Percentiles rank a stretch among this genome's conserved stretches.
Evolutionary conservation across 805 yeast genomes (phyloP).

Genomic region (Saccharomyces mikatae): DNA sequence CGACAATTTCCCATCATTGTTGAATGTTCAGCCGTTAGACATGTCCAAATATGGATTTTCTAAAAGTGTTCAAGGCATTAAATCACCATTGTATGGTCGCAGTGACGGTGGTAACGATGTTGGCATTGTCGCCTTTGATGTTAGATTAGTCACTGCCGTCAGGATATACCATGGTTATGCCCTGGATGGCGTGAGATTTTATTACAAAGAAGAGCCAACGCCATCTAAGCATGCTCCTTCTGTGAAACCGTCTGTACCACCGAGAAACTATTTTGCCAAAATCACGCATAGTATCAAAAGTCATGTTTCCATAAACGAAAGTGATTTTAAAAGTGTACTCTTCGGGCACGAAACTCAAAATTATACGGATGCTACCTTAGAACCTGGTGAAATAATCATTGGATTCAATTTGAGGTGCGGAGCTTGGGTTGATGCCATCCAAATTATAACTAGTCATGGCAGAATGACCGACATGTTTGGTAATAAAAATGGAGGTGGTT

Average conservation of each 20-base stretch:
- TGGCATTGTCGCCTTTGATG: slow-evolving; percentile 24
- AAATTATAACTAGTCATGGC: slow-evolving; percentile 54
- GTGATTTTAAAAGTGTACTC: slow-evolving; percentile 14
- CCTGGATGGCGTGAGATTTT: slow-evolving; percentile 70
- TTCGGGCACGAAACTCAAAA: slow-evolving; percentile 49
- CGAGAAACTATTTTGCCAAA: slow-evolving; percentile 36
- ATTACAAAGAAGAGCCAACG: slow-evolving; percentile 15
- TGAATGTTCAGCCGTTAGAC: slow-evolving; percentile 13
- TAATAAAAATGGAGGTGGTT: slow-evolving; percentile 58
- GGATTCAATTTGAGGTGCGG: slow-evolving; percentile 67
- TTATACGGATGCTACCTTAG: slow-evolving; percentile 49
- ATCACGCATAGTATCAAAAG: slow-evolving; percentile 21
- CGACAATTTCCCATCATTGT: slow-evolving; percentile 36
- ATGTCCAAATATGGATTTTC: slow-evolving; percentile 26
- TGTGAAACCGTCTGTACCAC: slow-evolving; percentile 38
- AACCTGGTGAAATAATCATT: slow-evolving; percentile 48
- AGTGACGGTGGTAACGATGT: slow-evolving; percentile 23
- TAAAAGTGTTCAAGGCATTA: slow-evolving; percentile 17
- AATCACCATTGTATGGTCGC: slow-evolving; percentile 24
- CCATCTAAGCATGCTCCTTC: slow-evolving; percentile 12
- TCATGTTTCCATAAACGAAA: slow-evolving; percentile 8
- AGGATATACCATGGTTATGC: slow-evolving; percentile 70
- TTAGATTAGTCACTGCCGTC: slow-evolving; percentile 37
- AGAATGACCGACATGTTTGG: slow-evolving; percentile 55
- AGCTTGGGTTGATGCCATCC: slow-evolving; percentile 84